phyloP scores from a whole-genome alignment of 371 early-diverging fungal genomes.

The Mycotypha africana region DNA sequence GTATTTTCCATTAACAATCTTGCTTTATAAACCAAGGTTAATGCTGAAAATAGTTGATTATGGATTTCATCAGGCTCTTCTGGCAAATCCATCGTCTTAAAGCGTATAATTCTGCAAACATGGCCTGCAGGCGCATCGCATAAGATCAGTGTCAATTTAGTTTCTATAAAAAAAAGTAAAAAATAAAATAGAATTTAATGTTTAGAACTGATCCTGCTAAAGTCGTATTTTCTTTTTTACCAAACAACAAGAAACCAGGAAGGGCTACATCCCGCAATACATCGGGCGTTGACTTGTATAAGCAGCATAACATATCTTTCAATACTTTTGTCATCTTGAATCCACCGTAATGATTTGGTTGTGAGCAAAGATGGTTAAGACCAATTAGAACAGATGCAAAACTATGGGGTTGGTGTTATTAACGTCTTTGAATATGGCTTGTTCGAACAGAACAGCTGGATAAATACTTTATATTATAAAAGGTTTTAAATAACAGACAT shows the following conservation, averaged over 20 bases:
- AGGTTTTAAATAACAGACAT: too few relatives aligned
- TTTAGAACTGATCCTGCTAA: too few relatives aligned
- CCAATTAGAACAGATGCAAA: too few relatives aligned
- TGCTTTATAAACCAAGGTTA: conserved; percentile 3
- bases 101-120: conserved; percentile 14
- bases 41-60: conserved; percentile 6
- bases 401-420: too few relatives aligned
- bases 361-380: too few relatives aligned
- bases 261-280: conserved; percentile 9
- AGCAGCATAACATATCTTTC: conserved; percentile 9
- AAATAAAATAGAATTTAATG: conserved; percentile 16
- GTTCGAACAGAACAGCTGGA: too few relatives aligned
- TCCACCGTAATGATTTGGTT: conserved; percentile 5
- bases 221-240: conserved; percentile 11
- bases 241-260: conserved; percentile 12
- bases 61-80: conserved; percentile 17
- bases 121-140: conserved; percentile 14
- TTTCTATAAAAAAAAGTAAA: conserved; percentile 10
- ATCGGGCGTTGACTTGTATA: conserved; percentile 8
- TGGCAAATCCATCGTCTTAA: conserved; percentile 7
- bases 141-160: conserved; percentile 10
- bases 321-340: conserved; percentile 15
- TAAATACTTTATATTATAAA: too few relatives aligned
- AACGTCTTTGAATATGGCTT: too few relatives aligned
- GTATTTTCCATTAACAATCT: conserved; percentile 15